Evolutionary conservation across 1,284 basidiomycete species (phyloP).

Genomic region (Puccinia triticina): DNA sequence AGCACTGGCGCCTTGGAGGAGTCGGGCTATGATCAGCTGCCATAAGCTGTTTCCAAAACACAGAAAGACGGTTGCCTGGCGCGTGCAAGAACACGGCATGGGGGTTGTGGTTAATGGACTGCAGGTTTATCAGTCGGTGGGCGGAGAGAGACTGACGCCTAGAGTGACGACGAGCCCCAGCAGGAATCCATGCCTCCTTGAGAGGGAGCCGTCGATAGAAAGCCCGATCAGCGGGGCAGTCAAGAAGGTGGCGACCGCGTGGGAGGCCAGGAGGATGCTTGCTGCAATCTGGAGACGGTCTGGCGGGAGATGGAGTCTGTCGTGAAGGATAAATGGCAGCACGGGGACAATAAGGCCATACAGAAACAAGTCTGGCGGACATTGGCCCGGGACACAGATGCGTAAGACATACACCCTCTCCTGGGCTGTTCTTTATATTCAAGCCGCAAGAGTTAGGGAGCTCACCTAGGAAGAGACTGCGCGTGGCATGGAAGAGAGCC

Average conservation of each 20-base stretch:
- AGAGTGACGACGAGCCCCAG: constrained; percentile 26
- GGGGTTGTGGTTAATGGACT: no score
- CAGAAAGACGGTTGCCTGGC: constrained; percentile 38
- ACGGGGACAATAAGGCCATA: constrained; percentile 49
- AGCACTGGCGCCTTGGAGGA: constrained; percentile 47
- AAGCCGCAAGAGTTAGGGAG: neutral
- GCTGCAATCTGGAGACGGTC: constrained; percentile 18
- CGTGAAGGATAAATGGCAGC: constrained; percentile 36
- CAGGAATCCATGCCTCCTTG: constrained; percentile 29
- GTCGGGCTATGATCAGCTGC: constrained; percentile 26
- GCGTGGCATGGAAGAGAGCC: neutral
- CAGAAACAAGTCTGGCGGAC: constrained; percentile 33
- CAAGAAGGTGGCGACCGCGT: constrained; percentile 41
- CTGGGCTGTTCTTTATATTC: neutral
- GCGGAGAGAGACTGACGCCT: constrained; percentile 21
- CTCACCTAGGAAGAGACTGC: constrained; percentile 28
- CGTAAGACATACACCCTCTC: neutral
- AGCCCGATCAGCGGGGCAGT: constrained; percentile 25
- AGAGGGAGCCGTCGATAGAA: constrained; percentile 14
- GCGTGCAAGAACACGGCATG: neutral
- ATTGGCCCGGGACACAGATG: neutral
- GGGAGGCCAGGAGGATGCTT: constrained; percentile 29
- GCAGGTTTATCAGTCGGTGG: neutral
- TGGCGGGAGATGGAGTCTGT: constrained; percentile 26
- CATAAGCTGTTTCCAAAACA: constrained; percentile 39